Base-by-base conservation (phyloP, 805 yeast species). In the Clavispora carvajalis region DNA sequence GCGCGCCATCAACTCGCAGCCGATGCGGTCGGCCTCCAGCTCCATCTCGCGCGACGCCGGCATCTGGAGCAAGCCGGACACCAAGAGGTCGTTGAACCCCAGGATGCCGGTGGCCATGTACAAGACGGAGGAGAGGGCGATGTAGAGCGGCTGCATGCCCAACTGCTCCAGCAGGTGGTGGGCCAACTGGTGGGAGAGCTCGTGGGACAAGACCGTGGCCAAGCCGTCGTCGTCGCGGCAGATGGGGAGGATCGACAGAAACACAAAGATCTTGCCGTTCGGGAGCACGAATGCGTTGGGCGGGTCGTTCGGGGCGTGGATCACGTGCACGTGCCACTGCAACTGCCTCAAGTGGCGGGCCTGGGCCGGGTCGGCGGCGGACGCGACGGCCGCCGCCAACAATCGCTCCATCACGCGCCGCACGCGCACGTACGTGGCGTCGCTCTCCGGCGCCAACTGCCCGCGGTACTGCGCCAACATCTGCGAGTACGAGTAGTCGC, bases 201-300 rank as follows among this genome's bases (percentile, higher is more conserved):
- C 99, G 59, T 93, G 99, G 0, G 95, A 71, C 34, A 93, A 66
- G 2, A 93, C 96, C 0, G 98, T 89, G n/a, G 98, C 98, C 34
- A 93, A 63, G 2, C 96, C 97, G 58, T 88, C 95, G 38, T 88
- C 95, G 55, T 85, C 80, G 19, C 67, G 65, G 59, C 95, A 82
- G 22, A 93, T 77, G 1, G 85, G 84, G 35, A 93, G 58, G 30
- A 93, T 86, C 8, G 85, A 77, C 34, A 82, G 72, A 55, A 85
- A 87, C 15, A 93, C 89, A 63, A 93, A 93, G 33, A 93, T 95
- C 60, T 90, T 90, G 6, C 99, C 99, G 45, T 93, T 91, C 16
- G 98, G 98, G 25, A 93, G 69, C 15, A 93, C 96, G 63, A 93
- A 91, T 1, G 99, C 99, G 63, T 93, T 93, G 3, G 99, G 98